Base-by-base conservation (phyloP, 2,329 filamentous ascomycete species). In the Fusarium sp. region DNA sequence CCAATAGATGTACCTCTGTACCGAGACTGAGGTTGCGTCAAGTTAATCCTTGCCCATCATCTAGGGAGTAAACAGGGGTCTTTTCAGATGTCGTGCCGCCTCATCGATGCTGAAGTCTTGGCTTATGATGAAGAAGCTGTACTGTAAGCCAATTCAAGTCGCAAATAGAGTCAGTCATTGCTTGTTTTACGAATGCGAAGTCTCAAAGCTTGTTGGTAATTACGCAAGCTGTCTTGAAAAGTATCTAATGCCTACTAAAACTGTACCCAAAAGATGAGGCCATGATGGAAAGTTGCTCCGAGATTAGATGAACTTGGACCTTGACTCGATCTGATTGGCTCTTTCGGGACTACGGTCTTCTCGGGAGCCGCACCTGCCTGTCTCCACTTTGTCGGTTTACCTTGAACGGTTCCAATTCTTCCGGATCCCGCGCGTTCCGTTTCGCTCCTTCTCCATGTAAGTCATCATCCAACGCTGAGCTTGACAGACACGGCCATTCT, bases 361-460 rank as follows among this genome's bases (percentile, higher is more conserved):
- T 65, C 70, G 70, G 66, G 46, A 28, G 12, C 69, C 69, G 69
- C 10, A 30, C 13, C 19, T 30, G 44, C 14, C 10, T 26, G n/a
- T 58, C 37, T n/a, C 54, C 26, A 68, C 50, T 37, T 23, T 48
- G 21, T 13, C 25, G 26, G 16, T 21, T 34, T 16, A 37, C 19
- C 7, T n/a, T 13, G 14, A 62, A 55, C 54, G 41, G 48, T 18
- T 21, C 16, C 25, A 13, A 16, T 42, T 50, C 25, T 46, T 39
- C n/a, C 69, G 72, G 72, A 67, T 34, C 67, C 69, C 71, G 72
- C 72, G 71, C 67, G 71, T 67, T 46, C 72, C 69, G 55, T 50
- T 42, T n/a, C 70, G 60, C 62, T 44, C 71, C 54, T 53, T 56
- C 43, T 26, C 43, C 53, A 56, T 56, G 53, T 50, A 50, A 56